phyloP scores from a whole-genome alignment of 768 basidiomycete species.

The Rhodotorula kratochvilovae region DNA sequence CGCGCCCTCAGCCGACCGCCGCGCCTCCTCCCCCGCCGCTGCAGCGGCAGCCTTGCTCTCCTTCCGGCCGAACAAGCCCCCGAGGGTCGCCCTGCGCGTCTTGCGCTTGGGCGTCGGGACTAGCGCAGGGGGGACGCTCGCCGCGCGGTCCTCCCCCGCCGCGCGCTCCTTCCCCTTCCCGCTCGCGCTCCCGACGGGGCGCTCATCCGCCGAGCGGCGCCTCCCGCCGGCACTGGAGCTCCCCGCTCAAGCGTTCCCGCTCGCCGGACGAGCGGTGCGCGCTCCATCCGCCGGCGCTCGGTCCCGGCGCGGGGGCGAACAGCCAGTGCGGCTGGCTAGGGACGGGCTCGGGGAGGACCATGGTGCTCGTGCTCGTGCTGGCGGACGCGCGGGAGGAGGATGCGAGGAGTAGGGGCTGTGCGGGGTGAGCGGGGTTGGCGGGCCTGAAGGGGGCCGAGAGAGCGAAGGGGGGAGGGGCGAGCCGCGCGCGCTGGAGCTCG shows the following conservation, averaged over 20 bases:
- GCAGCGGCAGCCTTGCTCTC: background rate
- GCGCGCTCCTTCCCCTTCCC: constrained; percentile 12
- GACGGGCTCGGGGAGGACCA: constrained; percentile 13
- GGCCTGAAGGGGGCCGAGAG: background rate
- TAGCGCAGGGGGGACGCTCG: background rate
- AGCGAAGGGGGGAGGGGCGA: background rate
- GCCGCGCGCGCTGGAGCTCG: background rate
- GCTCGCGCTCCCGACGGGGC: background rate
- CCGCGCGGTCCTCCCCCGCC: background rate
- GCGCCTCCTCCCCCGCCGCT: background rate
- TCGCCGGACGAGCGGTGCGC: background rate
- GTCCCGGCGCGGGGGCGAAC: background rate
- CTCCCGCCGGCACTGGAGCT: background rate
- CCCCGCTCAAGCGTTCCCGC: background rate
- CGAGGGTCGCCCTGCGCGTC: constrained; percentile 27
- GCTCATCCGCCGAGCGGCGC: background rate
- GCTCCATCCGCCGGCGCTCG: background rate
- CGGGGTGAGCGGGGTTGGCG: background rate
- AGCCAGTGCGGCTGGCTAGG: constrained; percentile 18
- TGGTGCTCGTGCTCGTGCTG: constrained; percentile 2
- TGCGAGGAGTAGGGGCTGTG: background rate
- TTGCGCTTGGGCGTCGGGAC: constrained; percentile 5
- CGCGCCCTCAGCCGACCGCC: constrained; percentile 2
- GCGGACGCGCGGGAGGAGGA: background rate
- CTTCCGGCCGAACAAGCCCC: constrained; percentile 17